These are phyloP conservation scores for Salix suchowensis DNA, from an alignment of 345 rosid species.

Conservation along the genomic window DNA sequence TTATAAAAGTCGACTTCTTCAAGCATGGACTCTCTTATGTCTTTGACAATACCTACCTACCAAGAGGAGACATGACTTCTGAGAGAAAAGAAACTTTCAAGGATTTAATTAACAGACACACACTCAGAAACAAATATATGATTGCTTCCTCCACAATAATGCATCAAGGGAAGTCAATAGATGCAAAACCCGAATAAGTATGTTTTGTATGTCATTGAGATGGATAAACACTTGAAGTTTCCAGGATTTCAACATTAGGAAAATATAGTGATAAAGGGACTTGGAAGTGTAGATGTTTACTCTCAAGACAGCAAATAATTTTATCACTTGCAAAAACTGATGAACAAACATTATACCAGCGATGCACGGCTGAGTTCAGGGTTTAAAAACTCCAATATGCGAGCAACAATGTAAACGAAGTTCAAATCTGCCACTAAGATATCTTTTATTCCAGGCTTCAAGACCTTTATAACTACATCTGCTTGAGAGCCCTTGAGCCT, in stretches of 20 bases:
- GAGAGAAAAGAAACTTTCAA: conserved; percentile 15
- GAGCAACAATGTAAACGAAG: conserved; percentile 79
- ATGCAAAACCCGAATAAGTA: not conserved
- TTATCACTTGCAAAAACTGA: not conserved
- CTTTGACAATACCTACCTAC: conserved; percentile 84
- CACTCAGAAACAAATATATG: not conserved
- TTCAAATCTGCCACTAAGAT: conserved; percentile 88
- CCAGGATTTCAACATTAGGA: not conserved
- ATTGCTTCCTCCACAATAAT: no score
- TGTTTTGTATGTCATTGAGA: not conserved
- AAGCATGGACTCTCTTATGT: conserved; percentile 92
- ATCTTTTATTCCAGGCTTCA: conserved; percentile 94
- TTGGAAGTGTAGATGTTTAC: not conserved
- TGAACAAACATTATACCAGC: conserved; percentile 46
- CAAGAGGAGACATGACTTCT: conserved; percentile 15
- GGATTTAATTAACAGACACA: not conserved
- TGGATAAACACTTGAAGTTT: not conserved
- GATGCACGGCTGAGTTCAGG: conserved; percentile 85
- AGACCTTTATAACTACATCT: conserved; percentile 88
- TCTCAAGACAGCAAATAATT: not conserved
- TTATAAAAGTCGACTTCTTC: conserved; percentile 94
- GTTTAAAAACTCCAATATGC: conserved; percentile 85
- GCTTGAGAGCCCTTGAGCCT: conserved; percentile 82
- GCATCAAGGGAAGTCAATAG: not conserved
- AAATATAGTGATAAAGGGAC: not conserved